Evolutionary conservation across 2,329 filamentous ascomycete genomes (phyloP).

Genomic region (Colletotrichum tamarilloi): DNA sequence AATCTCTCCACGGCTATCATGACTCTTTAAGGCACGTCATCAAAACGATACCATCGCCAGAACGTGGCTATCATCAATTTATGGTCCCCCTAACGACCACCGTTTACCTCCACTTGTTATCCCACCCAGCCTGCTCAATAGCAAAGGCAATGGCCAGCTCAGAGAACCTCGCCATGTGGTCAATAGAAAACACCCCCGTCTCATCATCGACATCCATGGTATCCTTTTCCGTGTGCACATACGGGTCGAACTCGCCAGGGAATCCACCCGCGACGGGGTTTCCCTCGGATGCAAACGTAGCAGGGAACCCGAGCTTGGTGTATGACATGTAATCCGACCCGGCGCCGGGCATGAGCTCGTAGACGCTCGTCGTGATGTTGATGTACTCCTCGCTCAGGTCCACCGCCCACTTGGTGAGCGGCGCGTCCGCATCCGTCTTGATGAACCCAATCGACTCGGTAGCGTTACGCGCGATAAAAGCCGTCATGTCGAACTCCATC

Average conservation of each 20-base stretch:
- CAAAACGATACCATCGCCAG: accelerated
- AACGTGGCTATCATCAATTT: background rate
- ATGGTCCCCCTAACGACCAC: background rate
- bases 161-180: slow-evolving; percentile 54
- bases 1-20: background rate
- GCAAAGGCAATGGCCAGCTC: slow-evolving; percentile 53
- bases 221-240: slow-evolving; percentile 49
- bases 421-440: slow-evolving; percentile 49
- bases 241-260: slow-evolving; percentile 50
- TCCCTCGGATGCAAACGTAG: slow-evolving; percentile 51
- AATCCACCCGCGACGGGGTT: slow-evolving; percentile 46
- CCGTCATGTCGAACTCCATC: slow-evolving; percentile 68
- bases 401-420: slow-evolving; percentile 49
- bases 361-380: slow-evolving; percentile 47
- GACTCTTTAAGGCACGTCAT: background rate
- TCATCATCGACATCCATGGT: slow-evolving; percentile 52
- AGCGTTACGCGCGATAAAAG: slow-evolving; percentile 48
- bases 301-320: slow-evolving; percentile 51
- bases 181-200: slow-evolving; percentile 49
- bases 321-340: slow-evolving; percentile 56
- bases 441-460: slow-evolving; percentile 54
- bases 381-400: slow-evolving; percentile 49
- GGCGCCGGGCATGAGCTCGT: slow-evolving; percentile 44
- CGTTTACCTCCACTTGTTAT: slow-evolving; percentile 50
- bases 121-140: slow-evolving; percentile 52